A percentile compares a stretch with the other conserved stretches of the same genome.
Conservation (phyloP, 139 green algal genomes). For the Chara braunii region DNA sequence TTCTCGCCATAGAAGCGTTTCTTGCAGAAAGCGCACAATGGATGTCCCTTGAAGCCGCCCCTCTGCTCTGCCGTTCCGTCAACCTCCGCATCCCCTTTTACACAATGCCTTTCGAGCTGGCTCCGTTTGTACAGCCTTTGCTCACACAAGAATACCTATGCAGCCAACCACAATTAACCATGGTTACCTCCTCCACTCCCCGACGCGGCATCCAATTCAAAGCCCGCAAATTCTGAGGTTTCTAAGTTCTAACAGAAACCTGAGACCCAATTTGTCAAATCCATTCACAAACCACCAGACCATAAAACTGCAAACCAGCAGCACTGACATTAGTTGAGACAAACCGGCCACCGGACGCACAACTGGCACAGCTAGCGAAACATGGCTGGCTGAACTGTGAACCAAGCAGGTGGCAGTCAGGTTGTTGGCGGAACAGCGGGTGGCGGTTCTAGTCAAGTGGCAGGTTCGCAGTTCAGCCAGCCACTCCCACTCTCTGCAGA, state of each 20-base stretch:
- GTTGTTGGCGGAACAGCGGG: too few species aligned
- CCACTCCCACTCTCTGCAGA: too few species aligned
- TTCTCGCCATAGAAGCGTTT: conserved; percentile 74
- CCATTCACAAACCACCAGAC: neutral
- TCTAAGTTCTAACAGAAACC: neutral
- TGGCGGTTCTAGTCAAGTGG: too few species aligned
- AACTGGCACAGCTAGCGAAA: too few species aligned
- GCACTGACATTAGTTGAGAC: neutral
- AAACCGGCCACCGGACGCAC: neutral
- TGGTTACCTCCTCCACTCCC: neutral
- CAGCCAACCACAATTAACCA: neutral
- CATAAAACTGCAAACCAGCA: neutral
- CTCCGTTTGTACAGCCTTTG: conserved; percentile 77
- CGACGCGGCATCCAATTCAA: neutral
- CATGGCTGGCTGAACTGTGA: too few species aligned
- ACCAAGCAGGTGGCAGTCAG: too few species aligned
- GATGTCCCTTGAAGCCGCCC: conserved; percentile 80
- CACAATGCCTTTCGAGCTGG: conserved; percentile 70
- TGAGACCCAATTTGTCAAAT: too few species aligned
- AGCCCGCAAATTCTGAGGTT: neutral
- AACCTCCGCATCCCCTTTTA: conserved; percentile 42
- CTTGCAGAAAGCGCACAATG: conserved; percentile 56
- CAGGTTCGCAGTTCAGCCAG: too few species aligned
- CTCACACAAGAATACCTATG: conserved; percentile 80
- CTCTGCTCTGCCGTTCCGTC: conserved; percentile 33